A percentile compares a stretch with the other conserved stretches of the same genome.
These are phyloP conservation scores for Aegilops umbellulata DNA, from an alignment of 176 grass and related monocot species.

Conservation along the genomic window DNA sequence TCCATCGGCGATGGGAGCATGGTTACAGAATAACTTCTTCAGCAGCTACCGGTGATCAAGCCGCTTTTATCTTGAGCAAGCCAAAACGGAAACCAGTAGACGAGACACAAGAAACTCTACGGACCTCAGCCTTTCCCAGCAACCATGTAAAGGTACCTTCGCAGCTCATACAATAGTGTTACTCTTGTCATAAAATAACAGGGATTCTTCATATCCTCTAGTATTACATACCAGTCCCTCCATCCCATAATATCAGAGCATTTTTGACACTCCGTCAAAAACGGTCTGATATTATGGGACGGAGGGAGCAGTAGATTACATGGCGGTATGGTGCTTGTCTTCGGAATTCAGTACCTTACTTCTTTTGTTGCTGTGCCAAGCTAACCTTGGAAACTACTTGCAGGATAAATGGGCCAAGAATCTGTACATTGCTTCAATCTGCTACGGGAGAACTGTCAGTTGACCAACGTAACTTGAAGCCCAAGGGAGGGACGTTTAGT, in stretches of 20 bases:
- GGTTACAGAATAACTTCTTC: slow-evolving; percentile 88
- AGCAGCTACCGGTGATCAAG: slow-evolving; percentile 81
- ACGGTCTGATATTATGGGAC: too few species aligned
- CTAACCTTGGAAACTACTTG: slow-evolving; percentile 19
- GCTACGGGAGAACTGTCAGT: slow-evolving; percentile 84
- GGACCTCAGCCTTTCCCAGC: slow-evolving; percentile 84
- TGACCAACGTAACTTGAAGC: slow-evolving; percentile 27
- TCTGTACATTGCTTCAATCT: slow-evolving; percentile 77
- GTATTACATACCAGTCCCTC: background rate
- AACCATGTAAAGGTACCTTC: slow-evolving; percentile 79
- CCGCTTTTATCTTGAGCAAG: slow-evolving; percentile 88
- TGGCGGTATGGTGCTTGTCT: background rate
- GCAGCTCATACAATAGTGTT: background rate
- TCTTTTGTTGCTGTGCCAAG: background rate
- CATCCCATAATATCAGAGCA: too few species aligned
- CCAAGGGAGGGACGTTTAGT: background rate
- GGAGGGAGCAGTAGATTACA: background rate
- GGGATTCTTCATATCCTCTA: background rate
- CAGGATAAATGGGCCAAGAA: slow-evolving; percentile 93
- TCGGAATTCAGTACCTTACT: background rate
- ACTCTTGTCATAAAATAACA: background rate
- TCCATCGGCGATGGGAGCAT: slow-evolving; percentile 84
- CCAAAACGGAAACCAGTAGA: slow-evolving; percentile 73
- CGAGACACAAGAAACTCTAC: slow-evolving; percentile 94
- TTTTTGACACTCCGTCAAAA: too few species aligned